A percentile compares a stretch with the other conserved stretches of the same genome.
Evolutionary conservation across 129 eudicot species (phyloP).

Genomic region (Calendula officinalis): DNA sequence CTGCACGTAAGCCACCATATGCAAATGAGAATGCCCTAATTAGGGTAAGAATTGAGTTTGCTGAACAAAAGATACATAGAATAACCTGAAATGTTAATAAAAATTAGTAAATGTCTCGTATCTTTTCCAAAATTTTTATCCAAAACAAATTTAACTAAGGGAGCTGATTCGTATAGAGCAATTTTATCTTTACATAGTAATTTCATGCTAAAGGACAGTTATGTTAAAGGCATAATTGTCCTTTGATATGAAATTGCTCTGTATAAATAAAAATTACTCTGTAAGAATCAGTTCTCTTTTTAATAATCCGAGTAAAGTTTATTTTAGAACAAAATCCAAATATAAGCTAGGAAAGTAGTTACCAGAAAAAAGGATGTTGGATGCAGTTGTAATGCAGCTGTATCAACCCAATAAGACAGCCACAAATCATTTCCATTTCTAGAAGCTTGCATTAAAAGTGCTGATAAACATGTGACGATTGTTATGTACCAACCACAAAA

Average conservation of each 20-base stretch:
- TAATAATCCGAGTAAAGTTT: not conserved
- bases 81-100: constrained; percentile 48
- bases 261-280: too few species aligned
- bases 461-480: constrained; percentile 65
- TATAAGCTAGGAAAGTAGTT: constrained; percentile 19
- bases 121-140: constrained; percentile 8
- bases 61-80: constrained; percentile 54
- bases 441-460: constrained; percentile 90
- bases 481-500: constrained; percentile 83
- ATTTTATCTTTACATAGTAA: too few species aligned
- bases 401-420: constrained; percentile 90
- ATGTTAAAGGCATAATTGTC: too few species aligned
- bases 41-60: constrained; percentile 68
- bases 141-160: not conserved
- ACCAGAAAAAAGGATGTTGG: constrained; percentile 77
- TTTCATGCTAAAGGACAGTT: too few species aligned
- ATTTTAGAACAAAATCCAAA: not conserved
- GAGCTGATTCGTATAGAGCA: too few species aligned
- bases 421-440: constrained; percentile 96
- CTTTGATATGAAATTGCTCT: too few species aligned
- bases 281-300: too few species aligned
- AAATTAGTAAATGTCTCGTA: constrained; percentile 2
- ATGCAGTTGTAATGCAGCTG: constrained; percentile 44
- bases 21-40: constrained; percentile 93
- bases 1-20: constrained; percentile 91